phyloP scores from a whole-genome alignment of 805 yeast species.

The Jamesozyma hellenica region DNA sequence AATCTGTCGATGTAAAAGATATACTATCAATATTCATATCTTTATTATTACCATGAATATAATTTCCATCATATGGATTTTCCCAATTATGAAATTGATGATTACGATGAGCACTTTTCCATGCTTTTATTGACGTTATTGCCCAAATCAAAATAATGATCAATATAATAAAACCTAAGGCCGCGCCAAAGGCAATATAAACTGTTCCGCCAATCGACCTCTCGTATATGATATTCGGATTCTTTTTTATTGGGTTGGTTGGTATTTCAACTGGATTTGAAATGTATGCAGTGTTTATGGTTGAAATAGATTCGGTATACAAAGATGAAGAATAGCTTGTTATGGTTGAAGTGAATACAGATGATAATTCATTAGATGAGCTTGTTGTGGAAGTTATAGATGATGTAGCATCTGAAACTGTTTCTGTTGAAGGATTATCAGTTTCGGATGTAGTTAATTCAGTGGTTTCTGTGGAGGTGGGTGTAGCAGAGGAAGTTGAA shows the following conservation, averaged over 20 bases:
- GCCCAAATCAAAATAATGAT: constrained; percentile 18
- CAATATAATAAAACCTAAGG: constrained; percentile 44
- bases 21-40: neutral
- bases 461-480: neutral
- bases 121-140: constrained; percentile 17
- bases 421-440: neutral
- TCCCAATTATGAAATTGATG: constrained; percentile 13
- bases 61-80: constrained; percentile 8
- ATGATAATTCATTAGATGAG: neutral
- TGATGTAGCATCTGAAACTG: neutral
- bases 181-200: constrained; percentile 66
- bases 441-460: neutral
- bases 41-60: neutral
- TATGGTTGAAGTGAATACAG: neutral
- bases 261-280: constrained; percentile 3
- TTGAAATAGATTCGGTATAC: neutral
- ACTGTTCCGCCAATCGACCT: constrained; percentile 54
- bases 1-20: constrained; percentile 12
- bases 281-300: neutral
- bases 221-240: constrained; percentile 1
- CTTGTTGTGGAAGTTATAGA: neutral
- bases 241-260: neutral
- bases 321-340: neutral
- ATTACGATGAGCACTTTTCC: constrained; percentile 24
- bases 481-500: neutral